Evolutionary conservation across 176 grass and related monocot genomes (phyloP), one percentile per base, ranked within the genome.

Genomic region (Carex kokanica): DNA sequence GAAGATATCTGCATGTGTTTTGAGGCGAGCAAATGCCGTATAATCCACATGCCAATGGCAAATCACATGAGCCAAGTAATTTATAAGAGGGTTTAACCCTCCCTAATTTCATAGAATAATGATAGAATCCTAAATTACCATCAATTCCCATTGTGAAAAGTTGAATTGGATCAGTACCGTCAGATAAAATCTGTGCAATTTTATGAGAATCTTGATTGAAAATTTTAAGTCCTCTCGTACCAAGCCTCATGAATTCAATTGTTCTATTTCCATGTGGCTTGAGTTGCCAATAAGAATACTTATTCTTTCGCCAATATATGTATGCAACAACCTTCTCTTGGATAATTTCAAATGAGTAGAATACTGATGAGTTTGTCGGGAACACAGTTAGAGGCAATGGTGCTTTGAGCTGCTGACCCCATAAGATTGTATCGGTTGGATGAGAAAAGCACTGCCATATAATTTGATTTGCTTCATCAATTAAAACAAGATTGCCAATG

Each of bases 221-320:
- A 52, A 87, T 65, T 64, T 85, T 78, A 32, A 90, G 77, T 18
- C 85, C 89, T 21, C 32, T 85, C 11, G 71, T 52, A 4, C 66
- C 77, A 15, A 87, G 49, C 56, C 47, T 87, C 38, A 75, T 56
- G 53, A 38, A 90, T 25, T 49, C 57, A 11, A 90, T 90, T 6
- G 14, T 83, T 60, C 60, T 52, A 11, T 75, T 56, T 27, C 58
- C 27, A 6, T 49, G 49, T 40, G 89, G 85, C 18, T 47, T 21
- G 38, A 91, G 38, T 58, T 93, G 69, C 91, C 94, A 93, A 86
- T 97, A 93, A 18, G 89, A 85, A 61, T 94, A 91, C 64, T 73
- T 86, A 20, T 23, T 20, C 18, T 65, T 45, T 54, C 62, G 85
- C 80, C 86, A 91, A 41, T 94, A 78, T 56, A 91, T 15, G 68